phyloP scores from a whole-genome alignment of 1,284 basidiomycete genomes.

The Fereydounia khargensis region DNA sequence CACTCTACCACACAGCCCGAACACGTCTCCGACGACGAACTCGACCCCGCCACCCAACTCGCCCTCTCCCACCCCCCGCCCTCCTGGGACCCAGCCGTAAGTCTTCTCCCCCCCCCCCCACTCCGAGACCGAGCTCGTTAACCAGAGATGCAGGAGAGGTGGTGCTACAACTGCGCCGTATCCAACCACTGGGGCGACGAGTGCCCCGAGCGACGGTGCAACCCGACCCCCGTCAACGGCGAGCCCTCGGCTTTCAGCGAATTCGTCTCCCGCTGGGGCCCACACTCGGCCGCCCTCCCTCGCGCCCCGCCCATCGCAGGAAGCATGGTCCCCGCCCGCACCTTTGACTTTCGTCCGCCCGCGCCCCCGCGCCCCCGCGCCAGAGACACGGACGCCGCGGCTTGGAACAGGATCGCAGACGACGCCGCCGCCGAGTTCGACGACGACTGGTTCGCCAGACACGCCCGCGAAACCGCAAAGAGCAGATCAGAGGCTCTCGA shows the following conservation, averaged over 20 bases:
- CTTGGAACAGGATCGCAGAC: background rate
- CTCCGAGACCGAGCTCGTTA: constrained; percentile 2
- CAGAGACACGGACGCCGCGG: too few relatives aligned
- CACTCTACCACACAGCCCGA: constrained; percentile 7
- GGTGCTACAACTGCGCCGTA: constrained; percentile 85
- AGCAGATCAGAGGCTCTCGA: background rate
- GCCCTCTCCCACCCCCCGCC: background rate
- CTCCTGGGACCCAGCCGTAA: constrained; percentile 21
- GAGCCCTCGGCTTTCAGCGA: constrained; percentile 73
- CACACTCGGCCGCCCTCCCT: constrained; percentile 64
- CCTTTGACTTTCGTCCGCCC: constrained; percentile 24
- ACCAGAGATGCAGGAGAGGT: constrained; percentile 61
- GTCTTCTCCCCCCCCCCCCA: background rate
- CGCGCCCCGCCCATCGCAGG: constrained; percentile 17
- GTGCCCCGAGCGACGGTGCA: constrained; percentile 65
- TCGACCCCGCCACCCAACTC: too few relatives aligned
- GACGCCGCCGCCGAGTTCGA: background rate
- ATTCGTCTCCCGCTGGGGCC: constrained; percentile 69
- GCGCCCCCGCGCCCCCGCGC: background rate
- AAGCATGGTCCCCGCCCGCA: constrained; percentile 11
- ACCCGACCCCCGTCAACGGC: constrained; percentile 62
- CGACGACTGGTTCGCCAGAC: background rate
- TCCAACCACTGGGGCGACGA: constrained; percentile 79
- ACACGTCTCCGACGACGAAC: constrained; percentile 7
- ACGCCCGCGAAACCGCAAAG: constrained; percentile 2